Conservation (phyloP, 1,284 basidiomycete genomes). For the Leccinum griseonigrum region DNA sequence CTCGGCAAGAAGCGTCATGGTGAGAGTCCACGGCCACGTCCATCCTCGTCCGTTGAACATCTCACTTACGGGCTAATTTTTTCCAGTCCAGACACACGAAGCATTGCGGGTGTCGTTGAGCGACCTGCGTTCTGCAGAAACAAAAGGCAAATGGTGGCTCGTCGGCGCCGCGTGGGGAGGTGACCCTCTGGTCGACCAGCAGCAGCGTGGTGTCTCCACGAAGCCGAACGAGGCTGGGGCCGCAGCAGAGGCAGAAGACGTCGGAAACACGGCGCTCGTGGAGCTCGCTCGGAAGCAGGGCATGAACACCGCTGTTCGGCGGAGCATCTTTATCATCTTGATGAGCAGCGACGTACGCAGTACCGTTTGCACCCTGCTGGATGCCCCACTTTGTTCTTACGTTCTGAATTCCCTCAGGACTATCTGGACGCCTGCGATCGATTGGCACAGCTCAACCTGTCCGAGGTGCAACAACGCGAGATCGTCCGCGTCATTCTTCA, state of each 20-base stretch:
- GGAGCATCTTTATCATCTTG: slow-evolving; percentile 88
- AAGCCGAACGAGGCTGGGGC: slow-evolving; percentile 19
- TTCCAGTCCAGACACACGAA: slow-evolving; percentile 75
- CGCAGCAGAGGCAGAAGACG: slow-evolving; percentile 18
- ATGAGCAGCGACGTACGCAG: slow-evolving; percentile 86
- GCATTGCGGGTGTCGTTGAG: slow-evolving; percentile 79
- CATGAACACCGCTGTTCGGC: slow-evolving; percentile 97
- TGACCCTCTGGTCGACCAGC: slow-evolving; percentile 77
- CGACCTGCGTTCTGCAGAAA: slow-evolving; percentile 85
- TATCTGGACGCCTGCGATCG: slow-evolving; percentile 92
- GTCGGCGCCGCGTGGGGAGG: slow-evolving; percentile 97
- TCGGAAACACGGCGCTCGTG: slow-evolving; percentile 54
- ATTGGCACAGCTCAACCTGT: slow-evolving; percentile 78
- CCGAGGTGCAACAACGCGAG: slow-evolving; percentile 92
- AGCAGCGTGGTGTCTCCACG: slow-evolving; percentile 39
- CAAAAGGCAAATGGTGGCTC: slow-evolving; percentile 98
- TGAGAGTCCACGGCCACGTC: slow-evolving; percentile 29
- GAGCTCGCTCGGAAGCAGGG: slow-evolving; percentile 90
- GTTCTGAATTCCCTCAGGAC: slow-evolving; percentile 52
- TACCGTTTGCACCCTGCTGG: neutral
- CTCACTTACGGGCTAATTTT: neutral
- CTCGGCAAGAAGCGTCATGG: slow-evolving; percentile 77
- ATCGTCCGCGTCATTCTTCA: slow-evolving; percentile 91
- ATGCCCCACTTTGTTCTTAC: neutral
- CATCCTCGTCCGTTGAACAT: neutral